Base-by-base conservation (phyloP, 1,284 basidiomycete species). In the Rhodotorula mucilaginosa region DNA sequence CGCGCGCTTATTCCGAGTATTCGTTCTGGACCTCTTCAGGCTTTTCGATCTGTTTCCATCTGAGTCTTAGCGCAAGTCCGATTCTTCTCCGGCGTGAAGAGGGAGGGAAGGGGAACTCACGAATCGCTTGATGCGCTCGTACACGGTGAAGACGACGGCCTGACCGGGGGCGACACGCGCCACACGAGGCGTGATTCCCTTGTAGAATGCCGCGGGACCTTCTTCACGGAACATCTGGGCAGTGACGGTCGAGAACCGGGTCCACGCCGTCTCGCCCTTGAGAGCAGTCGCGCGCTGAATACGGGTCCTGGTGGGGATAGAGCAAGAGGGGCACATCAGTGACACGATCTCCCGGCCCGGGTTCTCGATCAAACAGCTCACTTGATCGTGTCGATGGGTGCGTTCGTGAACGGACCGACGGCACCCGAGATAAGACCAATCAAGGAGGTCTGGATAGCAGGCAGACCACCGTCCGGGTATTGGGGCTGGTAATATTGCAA, bases 361-460 rank as follows among this genome's bases (percentile, higher is more conserved):
- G 29, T 34, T 34, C 34, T 7, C 34, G 46, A n/a, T 23, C 61
- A 21, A 23, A 26, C 34, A 5, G 34, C 71, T 52, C 56, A 75
- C 74, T 79, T 79, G 77, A 79, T 79, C 7, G 77, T 79, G 60
- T 79, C 76, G 58, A 78, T 79, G 23, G 74, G 75, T 5, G 74
- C 78, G 67, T 79, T 77, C n/a, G 78, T 77, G 69, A 78, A 78
- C 34, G 79, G 78, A 26, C 79, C 77, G 56, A 97, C 94, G 7
- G 96, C 97, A 71, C 97, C 97, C 61, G 93, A 97, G 78, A 99
- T 89, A 69, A 99, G 85, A 69, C 96, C 96, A 71, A 99, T 93
- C 51, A 90, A 73, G 87, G 96, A 93, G 76, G 96, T 94, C 81
- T 97, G 94, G 82, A 92, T 97, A 57, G 91, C 92, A 2, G 96